These are phyloP conservation scores for Diaporthe sp. DNA, from an alignment of 2,329 filamentous ascomycete species.

Conservation along the genomic window DNA sequence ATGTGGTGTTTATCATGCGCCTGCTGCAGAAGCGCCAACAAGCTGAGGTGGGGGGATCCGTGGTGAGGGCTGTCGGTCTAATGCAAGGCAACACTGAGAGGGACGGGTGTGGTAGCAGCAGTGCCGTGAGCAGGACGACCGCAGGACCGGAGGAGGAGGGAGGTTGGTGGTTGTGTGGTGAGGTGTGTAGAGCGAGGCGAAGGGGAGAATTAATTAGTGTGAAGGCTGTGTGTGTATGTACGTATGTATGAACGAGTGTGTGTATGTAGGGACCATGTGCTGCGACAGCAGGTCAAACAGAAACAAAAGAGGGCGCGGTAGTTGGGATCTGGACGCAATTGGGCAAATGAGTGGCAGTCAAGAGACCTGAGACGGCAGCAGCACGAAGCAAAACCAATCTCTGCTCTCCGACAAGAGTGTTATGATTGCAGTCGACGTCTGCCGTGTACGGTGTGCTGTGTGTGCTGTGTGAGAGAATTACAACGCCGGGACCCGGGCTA, in stretches of 20 bases:
- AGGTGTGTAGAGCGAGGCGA: slow-evolving; percentile 26
- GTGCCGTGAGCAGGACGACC: slow-evolving; percentile 14
- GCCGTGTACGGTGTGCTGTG: slow-evolving; percentile 7
- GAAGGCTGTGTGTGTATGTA: background rate
- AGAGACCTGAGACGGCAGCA: slow-evolving; percentile 33
- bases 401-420: background rate
- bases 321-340: slow-evolving; percentile 16
- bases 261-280: slow-evolving; percentile 10
- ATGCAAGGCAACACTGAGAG: slow-evolving; percentile 34
- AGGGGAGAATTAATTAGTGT: slow-evolving; percentile 14
- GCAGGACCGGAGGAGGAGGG: background rate
- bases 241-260: background rate
- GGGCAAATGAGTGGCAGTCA: slow-evolving; percentile 35
- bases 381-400: slow-evolving; percentile 20
- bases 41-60: slow-evolving; percentile 32
- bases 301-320: slow-evolving; percentile 22
- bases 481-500: slow-evolving; percentile 5
- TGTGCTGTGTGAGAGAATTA: background rate
- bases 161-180: background rate
- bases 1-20: slow-evolving; percentile 25
- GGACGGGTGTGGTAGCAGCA: slow-evolving; percentile 5
- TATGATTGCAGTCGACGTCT: slow-evolving; percentile 4
- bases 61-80: slow-evolving; percentile 26
- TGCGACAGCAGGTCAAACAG: slow-evolving; percentile 31
- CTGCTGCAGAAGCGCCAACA: slow-evolving; percentile 26